Conservation (phyloP, 1,284 basidiomycete genomes). For the Pseudozyma sp. region DNA sequence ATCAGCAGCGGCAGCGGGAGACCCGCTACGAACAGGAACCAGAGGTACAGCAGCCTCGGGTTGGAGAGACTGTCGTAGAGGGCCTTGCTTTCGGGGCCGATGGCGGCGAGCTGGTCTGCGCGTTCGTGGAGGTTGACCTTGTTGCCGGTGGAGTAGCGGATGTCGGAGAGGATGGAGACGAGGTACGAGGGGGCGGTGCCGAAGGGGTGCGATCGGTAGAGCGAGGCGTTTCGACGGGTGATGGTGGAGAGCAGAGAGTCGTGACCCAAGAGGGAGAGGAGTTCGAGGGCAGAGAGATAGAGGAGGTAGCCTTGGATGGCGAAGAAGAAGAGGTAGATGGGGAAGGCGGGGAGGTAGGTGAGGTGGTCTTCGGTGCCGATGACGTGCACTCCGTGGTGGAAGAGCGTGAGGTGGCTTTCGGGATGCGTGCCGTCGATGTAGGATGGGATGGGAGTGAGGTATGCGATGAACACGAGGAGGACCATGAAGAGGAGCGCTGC, state of each 20-base stretch:
- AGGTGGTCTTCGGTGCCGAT: slow-evolving; percentile 65
- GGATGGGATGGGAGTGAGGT: slow-evolving; percentile 64
- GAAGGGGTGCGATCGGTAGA: slow-evolving; percentile 63
- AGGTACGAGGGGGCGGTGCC: slow-evolving; percentile 65
- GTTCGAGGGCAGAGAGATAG: slow-evolving; percentile 46
- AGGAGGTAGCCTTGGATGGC: slow-evolving; percentile 51
- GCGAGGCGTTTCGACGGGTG: slow-evolving; percentile 30
- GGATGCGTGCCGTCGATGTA: slow-evolving; percentile 65
- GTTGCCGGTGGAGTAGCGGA: slow-evolving; percentile 50
- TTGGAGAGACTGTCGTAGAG: slow-evolving; percentile 32
- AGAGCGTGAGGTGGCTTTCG: slow-evolving; percentile 64
- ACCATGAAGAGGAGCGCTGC: slow-evolving; percentile 52
- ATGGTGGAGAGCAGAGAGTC: slow-evolving; percentile 14
- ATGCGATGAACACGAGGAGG: slow-evolving; percentile 51
- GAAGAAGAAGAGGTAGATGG: slow-evolving; percentile 64
- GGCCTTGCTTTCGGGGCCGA: slow-evolving; percentile 25
- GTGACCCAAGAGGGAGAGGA: slow-evolving; percentile 52
- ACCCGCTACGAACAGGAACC: slow-evolving; percentile 53
- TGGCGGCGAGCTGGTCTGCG: slow-evolving; percentile 26
- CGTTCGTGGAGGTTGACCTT: slow-evolving; percentile 30
- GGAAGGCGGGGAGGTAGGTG: slow-evolving; percentile 64
- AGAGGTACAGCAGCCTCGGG: slow-evolving; percentile 62
- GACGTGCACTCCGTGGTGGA: slow-evolving; percentile 53
- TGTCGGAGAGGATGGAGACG: slow-evolving; percentile 56
- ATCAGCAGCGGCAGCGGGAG: slow-evolving; percentile 62